These are phyloP conservation scores for Populus nigra DNA, from an alignment of 345 rosid species.

Conservation along the genomic window DNA sequence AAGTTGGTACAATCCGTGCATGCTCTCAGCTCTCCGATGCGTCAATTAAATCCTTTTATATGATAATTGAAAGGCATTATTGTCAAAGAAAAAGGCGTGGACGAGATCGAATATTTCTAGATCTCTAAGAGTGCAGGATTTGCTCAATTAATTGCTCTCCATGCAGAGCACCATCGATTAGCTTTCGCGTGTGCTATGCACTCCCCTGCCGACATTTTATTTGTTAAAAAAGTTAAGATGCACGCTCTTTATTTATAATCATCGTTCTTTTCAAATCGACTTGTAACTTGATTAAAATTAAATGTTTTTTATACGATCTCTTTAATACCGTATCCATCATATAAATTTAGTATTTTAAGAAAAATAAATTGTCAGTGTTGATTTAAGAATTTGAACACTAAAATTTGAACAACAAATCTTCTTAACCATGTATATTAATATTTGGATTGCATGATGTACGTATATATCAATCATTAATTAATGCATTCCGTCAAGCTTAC, in stretches of 20 bases:
- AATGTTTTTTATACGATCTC: too few relatives aligned
- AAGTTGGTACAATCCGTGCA: constrained; percentile 2
- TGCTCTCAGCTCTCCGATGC: not conserved
- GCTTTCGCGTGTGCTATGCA: not conserved
- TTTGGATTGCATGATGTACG: too few relatives aligned
- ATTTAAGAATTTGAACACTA: too few relatives aligned
- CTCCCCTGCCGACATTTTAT: not conserved
- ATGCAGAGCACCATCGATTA: not conserved
- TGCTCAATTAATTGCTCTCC: not conserved
- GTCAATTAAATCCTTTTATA: not conserved
- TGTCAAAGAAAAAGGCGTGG: not conserved
- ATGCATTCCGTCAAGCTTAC: too few relatives aligned
- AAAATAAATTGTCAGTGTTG: too few relatives aligned
- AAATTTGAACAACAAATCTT: too few relatives aligned
- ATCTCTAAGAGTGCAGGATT: not conserved
- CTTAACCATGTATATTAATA: too few relatives aligned
- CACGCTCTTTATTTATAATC: not conserved
- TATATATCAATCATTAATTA: too few relatives aligned
- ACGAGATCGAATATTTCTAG: not conserved
- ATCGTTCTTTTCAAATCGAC: too few relatives aligned
- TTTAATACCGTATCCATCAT: too few relatives aligned
- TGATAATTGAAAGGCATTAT: not conserved
- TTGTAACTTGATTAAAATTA: too few relatives aligned
- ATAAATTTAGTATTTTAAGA: too few relatives aligned
- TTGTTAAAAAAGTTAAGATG: not conserved